Evolutionary conservation across 306 rosid genomes (phyloP).

Genomic region (Fragaria ananassa): DNA sequence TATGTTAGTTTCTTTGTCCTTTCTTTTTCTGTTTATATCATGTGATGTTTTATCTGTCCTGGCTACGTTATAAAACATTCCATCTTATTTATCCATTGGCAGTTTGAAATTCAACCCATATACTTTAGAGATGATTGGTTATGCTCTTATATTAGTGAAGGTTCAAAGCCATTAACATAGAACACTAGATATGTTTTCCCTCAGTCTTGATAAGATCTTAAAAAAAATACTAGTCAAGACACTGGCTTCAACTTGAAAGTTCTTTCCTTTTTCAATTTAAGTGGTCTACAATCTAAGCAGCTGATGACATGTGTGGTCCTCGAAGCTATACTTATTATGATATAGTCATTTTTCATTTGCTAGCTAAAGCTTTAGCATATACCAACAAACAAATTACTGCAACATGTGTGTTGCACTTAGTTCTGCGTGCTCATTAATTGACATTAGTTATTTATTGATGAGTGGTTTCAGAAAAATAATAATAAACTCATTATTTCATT

Average conservation of each 20-base stretch:
- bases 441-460: background rate
- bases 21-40: background rate
- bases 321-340: background rate
- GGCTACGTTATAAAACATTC: background rate
- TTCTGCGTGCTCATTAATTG: background rate
- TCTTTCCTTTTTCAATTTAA: background rate
- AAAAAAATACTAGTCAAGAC: background rate
- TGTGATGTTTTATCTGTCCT: background rate
- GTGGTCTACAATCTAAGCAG: background rate
- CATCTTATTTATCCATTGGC: background rate
- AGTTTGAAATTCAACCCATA: background rate
- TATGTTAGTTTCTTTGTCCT: background rate
- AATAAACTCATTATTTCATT: background rate
- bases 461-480: background rate
- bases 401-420: background rate
- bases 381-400: background rate
- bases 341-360: background rate
- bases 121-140: background rate
- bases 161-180: background rate
- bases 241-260: background rate
- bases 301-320: background rate
- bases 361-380: background rate
- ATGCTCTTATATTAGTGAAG: background rate
- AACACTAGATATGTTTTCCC: background rate
- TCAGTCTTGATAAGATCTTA: background rate